Conservation (phyloP, 176 grass and related monocot species). For the Carex scoparia region DNA sequence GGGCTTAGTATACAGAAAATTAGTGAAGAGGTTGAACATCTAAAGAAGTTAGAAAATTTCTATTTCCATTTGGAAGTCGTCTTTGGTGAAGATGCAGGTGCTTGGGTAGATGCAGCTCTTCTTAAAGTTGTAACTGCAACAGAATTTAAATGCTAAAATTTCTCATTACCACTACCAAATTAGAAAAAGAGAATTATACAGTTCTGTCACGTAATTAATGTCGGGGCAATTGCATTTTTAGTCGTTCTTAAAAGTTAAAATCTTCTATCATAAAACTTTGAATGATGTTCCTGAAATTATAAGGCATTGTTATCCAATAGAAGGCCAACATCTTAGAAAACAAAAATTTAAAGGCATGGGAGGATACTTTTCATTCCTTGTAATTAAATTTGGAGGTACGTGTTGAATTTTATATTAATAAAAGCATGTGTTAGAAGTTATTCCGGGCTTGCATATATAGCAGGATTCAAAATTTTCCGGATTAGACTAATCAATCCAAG, state of each 20-base stretch:
- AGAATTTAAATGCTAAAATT: conserved; percentile 9
- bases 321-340: not conserved
- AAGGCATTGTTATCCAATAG: not conserved
- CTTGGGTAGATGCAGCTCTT: conserved; percentile 25
- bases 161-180: not conserved
- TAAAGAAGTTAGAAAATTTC: not conserved
- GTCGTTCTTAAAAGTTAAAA: not conserved
- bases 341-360: no score
- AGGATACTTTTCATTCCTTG: no score
- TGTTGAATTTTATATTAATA: not conserved
- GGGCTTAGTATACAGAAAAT: not conserved
- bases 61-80: conserved; percentile 45
- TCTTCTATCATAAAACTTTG: not conserved
- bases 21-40: not conserved
- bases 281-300: not conserved
- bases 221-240: not conserved
- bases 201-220: not conserved
- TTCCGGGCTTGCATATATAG: not conserved
- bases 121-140: conserved; percentile 33
- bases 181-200: not conserved
- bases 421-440: not conserved
- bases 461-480: not conserved
- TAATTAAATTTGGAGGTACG: no score
- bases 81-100: conserved; percentile 36
- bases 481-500: not conserved